These are phyloP conservation scores for Fusarium sp. DNA, from an alignment of 2,329 filamentous ascomycete genomes.

Conservation along the genomic window DNA sequence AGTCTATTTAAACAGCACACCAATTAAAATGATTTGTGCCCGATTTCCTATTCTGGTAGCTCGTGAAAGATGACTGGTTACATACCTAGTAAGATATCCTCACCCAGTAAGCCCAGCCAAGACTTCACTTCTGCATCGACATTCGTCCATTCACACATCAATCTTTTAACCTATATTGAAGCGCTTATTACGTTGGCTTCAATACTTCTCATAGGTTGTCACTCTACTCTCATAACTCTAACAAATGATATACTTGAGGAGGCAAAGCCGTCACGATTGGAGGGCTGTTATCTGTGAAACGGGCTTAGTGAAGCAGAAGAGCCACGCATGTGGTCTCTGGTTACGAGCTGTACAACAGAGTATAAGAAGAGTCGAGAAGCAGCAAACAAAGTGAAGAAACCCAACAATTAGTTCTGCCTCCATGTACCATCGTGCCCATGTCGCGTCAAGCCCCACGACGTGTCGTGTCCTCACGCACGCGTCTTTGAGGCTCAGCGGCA, in stretches of 20 bases:
- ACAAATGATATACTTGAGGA: neutral
- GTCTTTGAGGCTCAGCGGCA: neutral
- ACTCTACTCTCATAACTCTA: neutral
- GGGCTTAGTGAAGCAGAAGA: neutral
- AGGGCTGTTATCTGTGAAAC: neutral
- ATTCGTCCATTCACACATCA: too few relatives aligned
- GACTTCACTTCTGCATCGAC: neutral
- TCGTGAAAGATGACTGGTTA: neutral
- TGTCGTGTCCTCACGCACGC: neutral
- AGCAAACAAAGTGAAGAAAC: neutral
- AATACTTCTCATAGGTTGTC: neutral
- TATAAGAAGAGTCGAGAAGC: neutral
- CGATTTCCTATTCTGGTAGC: neutral
- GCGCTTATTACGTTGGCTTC: too few relatives aligned
- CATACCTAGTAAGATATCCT: neutral
- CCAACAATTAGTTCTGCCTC: neutral
- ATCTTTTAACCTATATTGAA: neutral
- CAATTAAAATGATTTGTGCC: neutral
- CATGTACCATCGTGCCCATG: neutral
- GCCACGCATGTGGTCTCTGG: neutral
- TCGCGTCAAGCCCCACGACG: neutral
- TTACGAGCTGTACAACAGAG: neutral
- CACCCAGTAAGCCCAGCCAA: neutral
- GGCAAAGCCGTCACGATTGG: neutral
- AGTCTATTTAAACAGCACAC: neutral